Evolutionary conservation across 345 rosid species (phyloP).

Genomic region (Pistacia atlantica): DNA sequence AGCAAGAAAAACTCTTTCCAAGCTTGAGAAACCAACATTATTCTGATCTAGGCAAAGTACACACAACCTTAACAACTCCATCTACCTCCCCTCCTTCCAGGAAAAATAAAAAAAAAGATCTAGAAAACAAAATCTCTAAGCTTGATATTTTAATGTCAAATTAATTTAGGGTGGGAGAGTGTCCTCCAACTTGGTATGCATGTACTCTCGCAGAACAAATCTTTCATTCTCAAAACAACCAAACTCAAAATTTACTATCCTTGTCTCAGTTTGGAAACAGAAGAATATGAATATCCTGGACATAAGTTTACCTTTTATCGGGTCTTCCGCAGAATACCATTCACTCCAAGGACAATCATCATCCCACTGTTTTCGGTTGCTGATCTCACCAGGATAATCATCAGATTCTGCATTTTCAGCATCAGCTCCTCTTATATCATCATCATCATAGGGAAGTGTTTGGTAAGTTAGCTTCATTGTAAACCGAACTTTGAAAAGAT

Average conservation of each 20-base stretch:
- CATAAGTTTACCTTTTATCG: conserved; percentile 61
- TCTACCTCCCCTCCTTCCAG: background rate
- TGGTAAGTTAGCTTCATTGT: conserved; percentile 85
- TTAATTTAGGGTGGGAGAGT: background rate
- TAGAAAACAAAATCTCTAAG: background rate
- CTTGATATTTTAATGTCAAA: background rate
- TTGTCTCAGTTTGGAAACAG: background rate
- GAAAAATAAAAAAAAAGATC: background rate
- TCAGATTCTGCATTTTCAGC: conserved; percentile 51
- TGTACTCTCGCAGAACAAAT: background rate
- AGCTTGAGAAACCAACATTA: conserved; percentile 16
- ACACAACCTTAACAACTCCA: background rate
- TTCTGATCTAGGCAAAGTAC: background rate
- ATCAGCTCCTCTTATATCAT: conserved; percentile 53
- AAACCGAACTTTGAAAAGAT: conserved; percentile 71
- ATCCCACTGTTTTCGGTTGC: conserved; percentile 75
- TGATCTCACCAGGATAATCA: conserved; percentile 48
- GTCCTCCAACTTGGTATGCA: background rate
- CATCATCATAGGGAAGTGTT: conserved; percentile 71
- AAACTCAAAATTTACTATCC: background rate
- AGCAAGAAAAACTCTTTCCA: conserved; percentile 6
- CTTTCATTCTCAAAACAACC: background rate
- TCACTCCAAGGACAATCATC: conserved; percentile 99
- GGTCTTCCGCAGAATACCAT: conserved; percentile 98
- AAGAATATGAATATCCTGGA: conserved; percentile 1